Evolutionary conservation across 2,329 filamentous ascomycete species (phyloP).

Genomic region (Botrytis aclada): DNA sequence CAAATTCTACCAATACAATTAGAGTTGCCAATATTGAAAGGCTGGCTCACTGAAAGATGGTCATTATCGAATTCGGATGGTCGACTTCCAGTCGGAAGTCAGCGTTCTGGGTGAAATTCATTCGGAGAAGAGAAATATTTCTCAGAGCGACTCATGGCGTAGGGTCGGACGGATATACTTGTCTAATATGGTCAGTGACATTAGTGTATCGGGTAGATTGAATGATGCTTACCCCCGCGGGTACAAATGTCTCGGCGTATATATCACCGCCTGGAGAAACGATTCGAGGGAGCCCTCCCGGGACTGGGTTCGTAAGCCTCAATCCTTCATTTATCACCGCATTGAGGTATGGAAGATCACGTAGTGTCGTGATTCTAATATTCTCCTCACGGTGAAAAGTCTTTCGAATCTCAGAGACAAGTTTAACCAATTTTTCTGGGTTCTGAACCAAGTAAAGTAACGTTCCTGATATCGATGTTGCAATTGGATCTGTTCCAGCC

Average conservation of each 20-base stretch:
- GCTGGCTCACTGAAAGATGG: not conserved
- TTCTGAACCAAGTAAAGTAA: not conserved
- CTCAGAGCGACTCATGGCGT: not conserved
- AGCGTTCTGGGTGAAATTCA: slow-evolving; percentile 38
- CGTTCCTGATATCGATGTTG: not conserved
- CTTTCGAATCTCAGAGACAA: not conserved
- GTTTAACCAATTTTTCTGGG: not conserved
- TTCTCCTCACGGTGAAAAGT: not conserved
- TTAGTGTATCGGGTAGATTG: not conserved
- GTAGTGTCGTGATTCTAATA: not conserved
- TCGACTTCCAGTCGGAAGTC: not conserved
- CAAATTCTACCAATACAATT: not conserved
- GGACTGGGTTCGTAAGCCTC: slow-evolving; percentile 22
- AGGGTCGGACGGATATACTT: not conserved
- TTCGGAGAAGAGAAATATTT: not conserved
- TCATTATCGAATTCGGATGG: not conserved
- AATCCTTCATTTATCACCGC: slow-evolving; percentile 26
- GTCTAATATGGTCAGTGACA: not conserved
- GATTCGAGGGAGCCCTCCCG: slow-evolving; percentile 34
- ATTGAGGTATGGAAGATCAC: slow-evolving; percentile 20
- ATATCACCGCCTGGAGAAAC: slow-evolving; percentile 31
- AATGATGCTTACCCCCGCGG: not conserved
- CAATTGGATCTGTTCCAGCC: not conserved
- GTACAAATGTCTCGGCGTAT: not conserved
- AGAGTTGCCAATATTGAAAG: not conserved